phyloP scores from a whole-genome alignment of 306 rosid genomes.

The Carpinus fangiana region DNA sequence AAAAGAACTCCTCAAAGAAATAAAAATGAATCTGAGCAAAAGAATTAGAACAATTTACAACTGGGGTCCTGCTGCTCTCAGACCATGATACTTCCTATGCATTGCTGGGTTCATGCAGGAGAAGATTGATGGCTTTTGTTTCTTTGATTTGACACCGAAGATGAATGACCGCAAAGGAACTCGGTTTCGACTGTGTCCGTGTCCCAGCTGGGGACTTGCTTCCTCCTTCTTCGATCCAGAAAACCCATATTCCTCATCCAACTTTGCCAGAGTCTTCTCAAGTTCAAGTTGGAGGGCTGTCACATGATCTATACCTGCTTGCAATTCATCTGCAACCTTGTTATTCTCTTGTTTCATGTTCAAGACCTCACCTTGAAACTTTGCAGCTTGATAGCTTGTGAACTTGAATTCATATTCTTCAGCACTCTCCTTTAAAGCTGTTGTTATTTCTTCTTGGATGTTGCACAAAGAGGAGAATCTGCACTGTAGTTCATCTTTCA shows the following conservation, averaged over 20 bases:
- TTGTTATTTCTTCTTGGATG: conserved; percentile 81
- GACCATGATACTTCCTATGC: conserved; percentile 53
- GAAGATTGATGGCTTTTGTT: conserved; percentile 75
- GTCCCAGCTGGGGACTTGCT: conserved; percentile 37
- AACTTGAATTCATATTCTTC: conserved; percentile 85
- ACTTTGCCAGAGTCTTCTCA: conserved; percentile 55
- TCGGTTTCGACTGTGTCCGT: conserved; percentile 44
- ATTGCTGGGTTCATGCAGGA: conserved; percentile 67
- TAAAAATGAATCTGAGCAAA: conserved; percentile 17
- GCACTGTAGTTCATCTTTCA: conserved; percentile 67
- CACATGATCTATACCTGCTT: conserved; percentile 68
- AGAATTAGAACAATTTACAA: conserved; percentile 30
- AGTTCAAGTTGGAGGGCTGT: conserved; percentile 58
- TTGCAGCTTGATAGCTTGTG: conserved; percentile 95
- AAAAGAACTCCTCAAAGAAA: conserved; percentile 18
- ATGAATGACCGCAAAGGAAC: conserved; percentile 87
- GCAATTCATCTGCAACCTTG: conserved; percentile 83
- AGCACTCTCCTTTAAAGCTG: conserved; percentile 79
- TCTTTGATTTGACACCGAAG: conserved; percentile 75
- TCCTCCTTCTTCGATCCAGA: conserved; percentile 60
- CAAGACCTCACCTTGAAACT: conserved; percentile 94
- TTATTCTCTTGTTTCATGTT: conserved; percentile 97
- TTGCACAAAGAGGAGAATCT: conserved; percentile 75
- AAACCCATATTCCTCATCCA: conserved; percentile 65
- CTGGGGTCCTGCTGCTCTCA: conserved; percentile 25